phyloP scores from a whole-genome alignment of 2,329 filamentous ascomycete genomes.

The Capronia coronata region DNA sequence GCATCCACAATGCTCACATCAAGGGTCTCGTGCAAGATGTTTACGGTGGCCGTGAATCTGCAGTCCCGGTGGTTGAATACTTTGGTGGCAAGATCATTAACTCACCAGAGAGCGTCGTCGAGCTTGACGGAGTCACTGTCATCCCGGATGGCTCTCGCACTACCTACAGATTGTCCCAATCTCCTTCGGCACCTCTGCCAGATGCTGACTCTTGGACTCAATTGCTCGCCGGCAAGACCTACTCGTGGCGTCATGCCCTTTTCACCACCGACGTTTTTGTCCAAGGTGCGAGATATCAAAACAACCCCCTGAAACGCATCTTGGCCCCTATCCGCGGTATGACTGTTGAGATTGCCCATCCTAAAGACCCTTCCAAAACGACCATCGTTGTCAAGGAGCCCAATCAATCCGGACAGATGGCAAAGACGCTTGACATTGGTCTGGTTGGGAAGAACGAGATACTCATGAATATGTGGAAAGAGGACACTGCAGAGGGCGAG shows the following conservation, averaged over 20 bases:
- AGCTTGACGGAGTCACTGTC: slow-evolving; percentile 75
- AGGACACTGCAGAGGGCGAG: slow-evolving; percentile 76
- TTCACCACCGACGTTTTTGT: slow-evolving; percentile 91
- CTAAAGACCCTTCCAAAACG: slow-evolving; percentile 75
- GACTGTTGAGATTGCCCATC: slow-evolving; percentile 78
- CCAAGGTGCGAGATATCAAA: slow-evolving; percentile 94
- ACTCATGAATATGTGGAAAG: slow-evolving; percentile 82
- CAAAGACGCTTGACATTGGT: slow-evolving; percentile 82
- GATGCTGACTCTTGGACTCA: slow-evolving; percentile 77
- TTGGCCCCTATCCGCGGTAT: slow-evolving; percentile 80
- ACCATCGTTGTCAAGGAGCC: slow-evolving; percentile 83
- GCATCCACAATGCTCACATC: slow-evolving; percentile 85
- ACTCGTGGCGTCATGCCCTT: slow-evolving; percentile 91
- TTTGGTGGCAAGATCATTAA: slow-evolving; percentile 79
- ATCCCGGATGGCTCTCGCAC: slow-evolving; percentile 73
- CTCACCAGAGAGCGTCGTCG: slow-evolving; percentile 61
- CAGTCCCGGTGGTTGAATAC: slow-evolving; percentile 84
- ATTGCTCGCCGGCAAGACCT: slow-evolving; percentile 73
- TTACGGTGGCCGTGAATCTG: slow-evolving; percentile 65
- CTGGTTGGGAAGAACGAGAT: slow-evolving; percentile 71
- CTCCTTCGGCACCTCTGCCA: slow-evolving; percentile 67
- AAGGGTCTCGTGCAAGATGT: slow-evolving; percentile 68
- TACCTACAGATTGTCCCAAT: slow-evolving; percentile 73
- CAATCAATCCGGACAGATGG: slow-evolving; percentile 73
- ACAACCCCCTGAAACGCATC: slow-evolving; percentile 88